Evolutionary conservation across 2,329 filamentous ascomycete species (phyloP).

Genomic region (Blastomyces gilchristii): DNA sequence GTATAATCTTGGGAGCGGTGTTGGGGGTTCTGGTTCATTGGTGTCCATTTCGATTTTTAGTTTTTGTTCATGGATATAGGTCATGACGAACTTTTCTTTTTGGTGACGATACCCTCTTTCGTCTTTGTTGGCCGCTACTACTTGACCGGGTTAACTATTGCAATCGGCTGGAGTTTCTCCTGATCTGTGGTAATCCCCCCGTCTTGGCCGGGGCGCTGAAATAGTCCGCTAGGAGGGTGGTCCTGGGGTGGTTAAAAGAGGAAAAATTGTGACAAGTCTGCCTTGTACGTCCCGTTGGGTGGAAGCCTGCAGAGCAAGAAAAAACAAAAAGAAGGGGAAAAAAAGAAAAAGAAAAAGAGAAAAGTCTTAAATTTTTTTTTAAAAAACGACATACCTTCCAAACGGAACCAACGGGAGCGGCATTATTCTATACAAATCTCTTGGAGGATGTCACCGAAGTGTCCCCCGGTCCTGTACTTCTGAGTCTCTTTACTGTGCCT

Average conservation of each 20-base stretch:
- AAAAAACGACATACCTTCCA: background rate
- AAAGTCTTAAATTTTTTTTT: too few relatives aligned
- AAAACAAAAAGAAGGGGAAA: too few relatives aligned
- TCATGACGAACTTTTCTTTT: background rate
- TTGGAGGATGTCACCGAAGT: background rate
- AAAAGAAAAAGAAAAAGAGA: too few relatives aligned
- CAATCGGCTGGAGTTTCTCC: background rate
- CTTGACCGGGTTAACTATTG: background rate
- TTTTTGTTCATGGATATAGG: background rate
- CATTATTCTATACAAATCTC: background rate
- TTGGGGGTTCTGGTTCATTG: background rate
- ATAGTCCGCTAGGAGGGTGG: too few relatives aligned
- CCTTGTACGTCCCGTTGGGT: background rate
- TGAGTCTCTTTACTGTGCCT: too few relatives aligned
- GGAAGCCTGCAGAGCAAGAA: background rate
- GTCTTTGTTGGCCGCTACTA: background rate
- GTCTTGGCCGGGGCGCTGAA: background rate
- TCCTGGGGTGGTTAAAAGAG: background rate
- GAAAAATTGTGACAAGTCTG: background rate
- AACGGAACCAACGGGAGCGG: background rate
- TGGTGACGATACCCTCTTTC: background rate
- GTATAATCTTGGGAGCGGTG: slow-evolving; percentile 43
- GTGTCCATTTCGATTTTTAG: slow-evolving; percentile 9
- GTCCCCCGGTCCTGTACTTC: background rate
- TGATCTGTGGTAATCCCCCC: background rate